Evolutionary conservation across 306 rosid species (phyloP).

Genomic region (Quercus bicolor): DNA sequence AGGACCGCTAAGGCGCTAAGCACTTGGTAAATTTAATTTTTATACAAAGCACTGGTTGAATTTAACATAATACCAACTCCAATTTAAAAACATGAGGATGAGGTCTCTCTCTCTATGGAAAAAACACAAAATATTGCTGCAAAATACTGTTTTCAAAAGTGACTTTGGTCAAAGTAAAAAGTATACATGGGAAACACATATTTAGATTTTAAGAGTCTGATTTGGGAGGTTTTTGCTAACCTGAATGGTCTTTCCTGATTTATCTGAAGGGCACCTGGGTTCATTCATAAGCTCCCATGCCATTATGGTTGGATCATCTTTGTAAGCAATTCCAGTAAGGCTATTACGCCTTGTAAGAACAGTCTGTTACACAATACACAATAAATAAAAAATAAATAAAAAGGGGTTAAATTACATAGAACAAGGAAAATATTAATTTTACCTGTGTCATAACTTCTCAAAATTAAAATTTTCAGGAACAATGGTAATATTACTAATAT

Average conservation of each 20-base stretch:
- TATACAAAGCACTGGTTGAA: background rate
- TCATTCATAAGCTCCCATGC: conserved; percentile 99
- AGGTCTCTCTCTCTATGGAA: too few species aligned
- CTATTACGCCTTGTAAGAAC: conserved; percentile 74
- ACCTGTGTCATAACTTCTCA: too few species aligned
- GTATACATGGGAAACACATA: too few species aligned
- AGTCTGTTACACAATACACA: conserved; percentile 25
- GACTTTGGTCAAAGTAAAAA: too few species aligned
- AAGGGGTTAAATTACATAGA: background rate
- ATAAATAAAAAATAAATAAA: background rate
- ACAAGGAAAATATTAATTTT: background rate
- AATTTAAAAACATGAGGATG: too few species aligned
- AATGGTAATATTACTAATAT: too few species aligned
- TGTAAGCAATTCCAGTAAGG: conserved; percentile 70
- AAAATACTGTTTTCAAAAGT: too few species aligned
- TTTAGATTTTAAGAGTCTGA: background rate
- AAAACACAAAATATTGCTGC: too few species aligned
- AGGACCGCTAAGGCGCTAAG: too few species aligned
- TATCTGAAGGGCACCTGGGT: conserved; percentile 72
- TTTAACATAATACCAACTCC: background rate
- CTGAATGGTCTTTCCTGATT: conserved; percentile 73
- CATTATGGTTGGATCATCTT: conserved; percentile 87
- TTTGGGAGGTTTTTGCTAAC: conserved; percentile 23
- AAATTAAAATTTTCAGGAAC: too few species aligned
- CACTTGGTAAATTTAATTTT: background rate